Evolutionary conservation across 805 yeast genomes (phyloP).

Genomic region (Isabelozyma heimii): DNA sequence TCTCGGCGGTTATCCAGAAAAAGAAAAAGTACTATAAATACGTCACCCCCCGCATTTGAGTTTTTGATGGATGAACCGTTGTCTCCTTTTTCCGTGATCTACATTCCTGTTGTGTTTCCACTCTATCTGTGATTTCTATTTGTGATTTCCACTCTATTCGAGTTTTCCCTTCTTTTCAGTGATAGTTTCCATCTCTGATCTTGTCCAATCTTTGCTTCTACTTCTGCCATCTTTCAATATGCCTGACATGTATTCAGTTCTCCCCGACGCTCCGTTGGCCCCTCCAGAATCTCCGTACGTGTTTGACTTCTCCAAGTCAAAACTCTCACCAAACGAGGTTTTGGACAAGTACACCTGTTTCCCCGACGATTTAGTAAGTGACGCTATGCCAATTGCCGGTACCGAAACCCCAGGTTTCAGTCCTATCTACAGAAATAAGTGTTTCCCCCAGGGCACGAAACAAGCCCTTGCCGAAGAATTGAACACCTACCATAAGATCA

Average conservation of each 20-base stretch:
- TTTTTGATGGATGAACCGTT: too few relatives aligned
- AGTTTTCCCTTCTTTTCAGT: too few relatives aligned
- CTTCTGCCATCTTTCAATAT: not conserved
- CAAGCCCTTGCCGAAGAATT: slow-evolving; percentile 28
- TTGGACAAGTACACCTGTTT: slow-evolving; percentile 5
- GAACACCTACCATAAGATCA: slow-evolving; percentile 35
- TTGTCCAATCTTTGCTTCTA: too few relatives aligned
- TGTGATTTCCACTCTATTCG: too few relatives aligned
- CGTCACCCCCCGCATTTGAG: too few relatives aligned
- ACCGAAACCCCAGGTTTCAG: slow-evolving; percentile 22
- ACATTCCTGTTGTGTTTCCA: too few relatives aligned
- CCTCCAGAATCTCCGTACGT: slow-evolving; percentile 5
- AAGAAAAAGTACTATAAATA: too few relatives aligned
- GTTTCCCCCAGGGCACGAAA: slow-evolving; percentile 20
- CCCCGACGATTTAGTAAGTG: not conserved
- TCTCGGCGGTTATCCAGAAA: too few relatives aligned
- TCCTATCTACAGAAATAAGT: slow-evolving; percentile 27
- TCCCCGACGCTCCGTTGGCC: slow-evolving; percentile 1
- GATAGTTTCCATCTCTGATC: too few relatives aligned
- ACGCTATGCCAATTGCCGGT: slow-evolving; percentile 11
- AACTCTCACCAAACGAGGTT: not conserved
- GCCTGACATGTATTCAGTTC: not conserved
- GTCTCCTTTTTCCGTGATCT: too few relatives aligned
- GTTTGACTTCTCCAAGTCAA: slow-evolving; percentile 1
- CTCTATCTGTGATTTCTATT: too few relatives aligned